Base-by-base conservation (phyloP, 2,329 filamentous ascomycete genomes). In the Parastagonospora avenae region DNA sequence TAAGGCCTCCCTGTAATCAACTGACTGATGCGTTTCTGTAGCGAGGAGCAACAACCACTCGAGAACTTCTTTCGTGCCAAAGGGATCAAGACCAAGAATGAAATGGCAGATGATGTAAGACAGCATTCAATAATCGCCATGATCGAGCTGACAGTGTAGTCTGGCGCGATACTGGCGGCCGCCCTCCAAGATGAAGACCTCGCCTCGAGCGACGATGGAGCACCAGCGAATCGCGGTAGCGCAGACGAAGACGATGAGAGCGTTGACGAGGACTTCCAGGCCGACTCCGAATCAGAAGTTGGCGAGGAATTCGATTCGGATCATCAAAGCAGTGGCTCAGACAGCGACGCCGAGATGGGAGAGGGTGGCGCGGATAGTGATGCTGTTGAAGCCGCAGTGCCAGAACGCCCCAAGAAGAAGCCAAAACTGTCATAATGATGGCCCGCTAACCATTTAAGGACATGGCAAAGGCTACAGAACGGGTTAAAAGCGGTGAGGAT, bases 41-140 rank as follows among this genome's bases (percentile, higher is more conserved):
- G 82, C 64, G 94, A 99, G 79, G 94, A 99, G 73, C 91, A 97
- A 75, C 90, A 94, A 77, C 90, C 91, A 6, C 84, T 99, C n/a
- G 94, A 99, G 75, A 87, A 89, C 62, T 99, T 99, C 79, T 97
- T 99, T 84, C 94, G 95, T 77, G 85, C 91, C 63, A 97, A 97
- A 82, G 90, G 88, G 54, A 84, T 99, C 68, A 90, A 93, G 47
- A 92, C 95, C 50, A 97, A 97, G 86, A 99, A 99, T 74, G 94
- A 99, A 77, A 97, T 99, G 79, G 89, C 95, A 55, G 94, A 97
- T 72, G 94, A 99, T 64, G 89, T 91, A 72, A 87, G 89, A 72
- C 27, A 37, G 35, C 38, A 29, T 27, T 41, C 41, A 9, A 24
- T 14, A 14, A 9, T n/a, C 7, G 36, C 32, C 31, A 28, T 35